Base-by-base conservation (phyloP, 2,329 filamentous ascomycete species). In the Aspergillus aculeatus region DNA sequence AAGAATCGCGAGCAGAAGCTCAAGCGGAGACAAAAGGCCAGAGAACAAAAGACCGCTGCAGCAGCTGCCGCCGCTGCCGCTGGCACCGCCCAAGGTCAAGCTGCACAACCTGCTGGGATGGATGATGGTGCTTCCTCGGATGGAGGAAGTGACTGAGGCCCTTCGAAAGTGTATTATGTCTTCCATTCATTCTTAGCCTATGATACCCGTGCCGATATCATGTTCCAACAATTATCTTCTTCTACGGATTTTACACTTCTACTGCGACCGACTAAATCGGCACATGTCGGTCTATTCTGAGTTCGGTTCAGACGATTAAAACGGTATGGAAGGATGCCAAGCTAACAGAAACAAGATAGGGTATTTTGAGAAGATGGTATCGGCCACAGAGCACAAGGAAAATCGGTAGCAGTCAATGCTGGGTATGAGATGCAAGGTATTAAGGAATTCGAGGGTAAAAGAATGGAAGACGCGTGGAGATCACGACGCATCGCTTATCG, bases 1-100 rank as follows among this genome's bases (percentile, higher is more conserved):
- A 77, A 75, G 61, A 77, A 77, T 57, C 70, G 75, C 9, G 74
- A 77, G 59, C 69, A 68, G 50, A 77, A 77, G 60, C 61, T 76
- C 23, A 77, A 75, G 63, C 69, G 73, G 47, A 66, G 74, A 41
- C 73, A 76, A 54, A 77, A 74, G 55, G 73, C 73, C 5, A 70
- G 74, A 10, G 73, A 76, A 53, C 60, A 65, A 58, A 76, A 77
- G 57, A 73, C 73, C 35, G 66, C 71, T 0, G 66, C 70, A 5
- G 65, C 70, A 5, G 69, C 67, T 14, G 64, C 62, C 50, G 63
- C 57, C 12, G 64, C 62, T 50, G 63, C 57, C 16, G 66, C 62
- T 41, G 66, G 55, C 35, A 50, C 47, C 9, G 62, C 41, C 24
- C 62, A 53, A 12, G 52, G 47, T 47, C 64, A 54, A 29, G 66